A percentile compares a stretch with the other conserved stretches of the same genome.
Conservation (phyloP, 192 early-diverging fungal species). For the Backusella luteola region DNA sequence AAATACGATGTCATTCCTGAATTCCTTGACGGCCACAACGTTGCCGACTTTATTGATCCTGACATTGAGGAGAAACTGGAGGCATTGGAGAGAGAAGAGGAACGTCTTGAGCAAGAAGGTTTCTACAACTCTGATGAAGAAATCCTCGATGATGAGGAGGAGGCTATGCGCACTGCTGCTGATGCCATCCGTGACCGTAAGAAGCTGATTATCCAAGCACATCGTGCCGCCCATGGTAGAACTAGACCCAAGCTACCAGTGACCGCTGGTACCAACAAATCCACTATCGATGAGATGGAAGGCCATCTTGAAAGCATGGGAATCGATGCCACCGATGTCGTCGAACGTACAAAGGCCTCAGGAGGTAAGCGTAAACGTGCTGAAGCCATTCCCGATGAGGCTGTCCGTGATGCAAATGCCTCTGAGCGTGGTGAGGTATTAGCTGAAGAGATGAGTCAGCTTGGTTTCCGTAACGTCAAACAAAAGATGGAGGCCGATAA, state of each 20-base stretch:
- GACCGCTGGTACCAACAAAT: conserved; percentile 43
- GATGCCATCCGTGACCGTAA: conserved; percentile 84
- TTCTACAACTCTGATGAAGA: conserved; percentile 86
- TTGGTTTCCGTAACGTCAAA: conserved; percentile 71
- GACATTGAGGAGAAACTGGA: conserved; percentile 96
- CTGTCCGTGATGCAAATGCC: conserved; percentile 61
- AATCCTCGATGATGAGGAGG: conserved; percentile 77
- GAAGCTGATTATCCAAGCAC: conserved; percentile 73
- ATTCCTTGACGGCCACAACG: conserved; percentile 98
- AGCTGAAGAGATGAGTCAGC: conserved; percentile 63
- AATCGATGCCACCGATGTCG: conserved; percentile 62
- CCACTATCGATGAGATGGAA: conserved; percentile 63
- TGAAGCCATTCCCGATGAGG: conserved; percentile 64
- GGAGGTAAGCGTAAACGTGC: conserved; percentile 62
- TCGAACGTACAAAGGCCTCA: conserved; percentile 56
- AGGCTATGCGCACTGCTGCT: conserved; percentile 73
- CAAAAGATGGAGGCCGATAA: conserved; percentile 72
- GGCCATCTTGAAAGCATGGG: conserved; percentile 72
- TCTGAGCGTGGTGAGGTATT: conserved; percentile 58
- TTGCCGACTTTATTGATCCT: conserved; percentile 97
- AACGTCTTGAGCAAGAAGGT: conserved; percentile 89
- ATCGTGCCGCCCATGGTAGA: conserved; percentile 74
- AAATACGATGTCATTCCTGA: conserved; percentile 98
- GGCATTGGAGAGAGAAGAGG: conserved; percentile 96
- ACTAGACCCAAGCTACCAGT: conserved; percentile 74